Evolutionary conservation across 1,284 basidiomycete genomes (phyloP).

Genomic region (Marasmius fiardii): DNA sequence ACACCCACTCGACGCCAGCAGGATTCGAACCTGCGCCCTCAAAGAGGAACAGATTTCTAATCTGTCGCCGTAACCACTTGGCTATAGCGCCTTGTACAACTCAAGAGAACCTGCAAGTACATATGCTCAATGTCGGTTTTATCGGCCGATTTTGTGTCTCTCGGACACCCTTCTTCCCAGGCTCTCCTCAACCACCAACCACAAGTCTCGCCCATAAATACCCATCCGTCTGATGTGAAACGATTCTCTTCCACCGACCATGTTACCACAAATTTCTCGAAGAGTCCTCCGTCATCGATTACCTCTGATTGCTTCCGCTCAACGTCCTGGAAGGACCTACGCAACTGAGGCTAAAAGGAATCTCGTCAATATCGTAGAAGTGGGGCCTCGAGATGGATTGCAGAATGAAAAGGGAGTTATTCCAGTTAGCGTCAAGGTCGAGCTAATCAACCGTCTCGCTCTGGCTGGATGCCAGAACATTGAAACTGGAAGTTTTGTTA

Average conservation of each 20-base stretch:
- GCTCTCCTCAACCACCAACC: not conserved
- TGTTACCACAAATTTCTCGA: not conserved
- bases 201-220: too few species aligned
- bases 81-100: slow-evolving; percentile 31
- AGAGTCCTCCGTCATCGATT: not conserved
- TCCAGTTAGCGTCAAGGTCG: slow-evolving; percentile 73
- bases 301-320: not conserved
- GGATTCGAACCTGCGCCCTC: slow-evolving; percentile 72
- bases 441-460: slow-evolving; percentile 77
- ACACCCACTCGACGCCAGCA: slow-evolving; percentile 54
- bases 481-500: slow-evolving; percentile 91
- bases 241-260: not conserved
- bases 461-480: slow-evolving; percentile 71
- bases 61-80: slow-evolving; percentile 52
- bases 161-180: not conserved
- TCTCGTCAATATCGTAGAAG: slow-evolving; percentile 80
- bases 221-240: not conserved
- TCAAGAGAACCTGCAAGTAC: not conserved
- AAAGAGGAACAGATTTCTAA: slow-evolving; percentile 55
- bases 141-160: not conserved
- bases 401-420: slow-evolving; percentile 87
- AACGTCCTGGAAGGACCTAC: not conserved
- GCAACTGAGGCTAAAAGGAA: slow-evolving; percentile 23
- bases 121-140: not conserved
- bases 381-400: slow-evolving; percentile 89